These are phyloP conservation scores for Pseudozyma flocculosa DNA, from an alignment of 1,284 basidiomycete genomes.

Conservation along the genomic window DNA sequence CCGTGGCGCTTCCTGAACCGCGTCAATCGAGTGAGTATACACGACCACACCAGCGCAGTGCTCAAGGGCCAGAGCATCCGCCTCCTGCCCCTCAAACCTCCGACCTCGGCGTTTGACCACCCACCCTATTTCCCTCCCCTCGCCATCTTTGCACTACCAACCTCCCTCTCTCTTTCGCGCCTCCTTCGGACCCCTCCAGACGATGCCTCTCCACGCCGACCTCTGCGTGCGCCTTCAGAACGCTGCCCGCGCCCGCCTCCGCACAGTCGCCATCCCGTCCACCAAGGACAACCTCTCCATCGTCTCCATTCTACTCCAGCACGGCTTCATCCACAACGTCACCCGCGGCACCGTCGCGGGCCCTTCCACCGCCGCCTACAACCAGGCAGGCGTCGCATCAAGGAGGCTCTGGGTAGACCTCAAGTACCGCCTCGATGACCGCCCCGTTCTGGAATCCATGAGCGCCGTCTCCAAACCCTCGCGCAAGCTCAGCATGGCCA, in stretches of 20 bases:
- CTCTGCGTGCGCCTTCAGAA: constrained; percentile 83
- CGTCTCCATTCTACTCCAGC: constrained; percentile 77
- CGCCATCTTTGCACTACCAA: no score
- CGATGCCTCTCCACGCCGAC: constrained; percentile 65
- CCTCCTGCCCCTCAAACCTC: no score
- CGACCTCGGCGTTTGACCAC: no score
- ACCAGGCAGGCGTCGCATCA: constrained; percentile 59
- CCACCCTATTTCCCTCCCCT: no score
- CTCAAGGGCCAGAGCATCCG: no score
- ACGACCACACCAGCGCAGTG: no score
- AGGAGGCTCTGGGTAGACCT: constrained; percentile 77
- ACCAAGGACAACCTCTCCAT: constrained; percentile 79
- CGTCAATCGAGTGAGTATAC: no score
- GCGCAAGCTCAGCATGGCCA: constrained; percentile 72
- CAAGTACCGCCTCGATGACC: constrained; percentile 77
- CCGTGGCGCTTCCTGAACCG: no score
- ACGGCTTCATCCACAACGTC: constrained; percentile 78
- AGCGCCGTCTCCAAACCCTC: constrained; percentile 73
- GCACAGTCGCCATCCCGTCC: constrained; percentile 71
- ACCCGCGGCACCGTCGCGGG: constrained; percentile 73
- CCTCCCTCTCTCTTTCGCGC: no score
- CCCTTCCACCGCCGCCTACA: constrained; percentile 69
- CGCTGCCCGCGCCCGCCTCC: constrained; percentile 78
- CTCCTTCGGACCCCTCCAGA: background rate
- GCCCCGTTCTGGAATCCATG: constrained; percentile 74